Conservation (phyloP, 192 early-diverging fungal genomes). For the Backusella circina region DNA sequence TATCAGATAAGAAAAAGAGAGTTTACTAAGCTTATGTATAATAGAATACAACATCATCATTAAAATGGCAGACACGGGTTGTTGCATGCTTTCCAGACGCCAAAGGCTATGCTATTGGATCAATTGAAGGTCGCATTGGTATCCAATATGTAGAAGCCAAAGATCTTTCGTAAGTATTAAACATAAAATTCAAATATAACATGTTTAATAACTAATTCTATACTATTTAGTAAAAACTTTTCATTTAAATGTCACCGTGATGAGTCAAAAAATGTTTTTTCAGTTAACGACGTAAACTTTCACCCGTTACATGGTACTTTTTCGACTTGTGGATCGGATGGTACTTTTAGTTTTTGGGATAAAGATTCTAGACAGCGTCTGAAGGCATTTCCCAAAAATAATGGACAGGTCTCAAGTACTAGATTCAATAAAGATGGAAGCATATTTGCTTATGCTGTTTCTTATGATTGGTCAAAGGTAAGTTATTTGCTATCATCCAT, state of each 20-base stretch:
- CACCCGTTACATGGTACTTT: constrained; percentile 87
- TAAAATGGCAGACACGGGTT: constrained; percentile 82
- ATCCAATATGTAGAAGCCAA: constrained; percentile 93
- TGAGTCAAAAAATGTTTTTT: constrained; percentile 53
- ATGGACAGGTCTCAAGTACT: constrained; percentile 61
- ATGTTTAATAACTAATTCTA: neutral
- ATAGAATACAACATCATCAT: constrained; percentile 45
- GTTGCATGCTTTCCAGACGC: constrained; percentile 77
- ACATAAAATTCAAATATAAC: neutral
- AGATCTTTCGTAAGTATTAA: constrained; percentile 33
- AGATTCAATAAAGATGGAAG: constrained; percentile 75
- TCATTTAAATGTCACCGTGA: constrained; percentile 94
- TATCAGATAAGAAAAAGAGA: neutral
- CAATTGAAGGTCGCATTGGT: constrained; percentile 91
- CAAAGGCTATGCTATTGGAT: constrained; percentile 84
- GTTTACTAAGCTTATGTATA: neutral
- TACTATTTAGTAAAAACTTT: constrained; percentile 58
- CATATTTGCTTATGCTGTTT: constrained; percentile 91
- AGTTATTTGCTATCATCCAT: neutral
- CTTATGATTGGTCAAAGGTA: constrained; percentile 84
- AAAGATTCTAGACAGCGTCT: constrained; percentile 85
- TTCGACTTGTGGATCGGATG: constrained; percentile 83
- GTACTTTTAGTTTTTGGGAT: constrained; percentile 89
- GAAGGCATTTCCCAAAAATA: constrained; percentile 68
- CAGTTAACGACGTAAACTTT: constrained; percentile 70